These are phyloP conservation scores for Spizellomyces punctatus DNA, from an alignment of 192 early-diverging fungal genomes.

Conservation along the genomic window DNA sequence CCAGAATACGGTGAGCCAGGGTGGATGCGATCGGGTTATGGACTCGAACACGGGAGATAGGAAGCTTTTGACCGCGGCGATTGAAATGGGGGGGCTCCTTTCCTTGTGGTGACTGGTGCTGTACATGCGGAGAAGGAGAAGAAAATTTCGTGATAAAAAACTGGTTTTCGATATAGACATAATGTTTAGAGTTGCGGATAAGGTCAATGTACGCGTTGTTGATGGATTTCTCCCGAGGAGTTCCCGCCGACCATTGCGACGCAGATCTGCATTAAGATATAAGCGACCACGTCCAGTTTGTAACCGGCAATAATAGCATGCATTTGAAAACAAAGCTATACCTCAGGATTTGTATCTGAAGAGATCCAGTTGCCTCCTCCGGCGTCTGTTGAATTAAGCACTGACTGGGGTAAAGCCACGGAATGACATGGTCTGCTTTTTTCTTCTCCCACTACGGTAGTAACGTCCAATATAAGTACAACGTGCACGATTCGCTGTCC, in stretches of 20 bases:
- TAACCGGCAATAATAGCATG: neutral
- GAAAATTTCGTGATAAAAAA: conserved; percentile 69
- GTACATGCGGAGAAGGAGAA: conserved; percentile 40
- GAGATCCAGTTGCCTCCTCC: neutral
- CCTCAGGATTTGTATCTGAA: conserved; percentile 29
- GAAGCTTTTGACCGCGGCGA: conserved; percentile 19
- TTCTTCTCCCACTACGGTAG: conserved; percentile 30
- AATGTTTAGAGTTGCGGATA: conserved; percentile 75
- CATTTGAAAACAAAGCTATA: neutral
- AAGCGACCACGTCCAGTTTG: neutral
- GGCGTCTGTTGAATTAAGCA: neutral
- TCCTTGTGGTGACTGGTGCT: neutral
- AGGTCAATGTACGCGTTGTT: conserved; percentile 75
- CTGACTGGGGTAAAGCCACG: conserved; percentile 34
- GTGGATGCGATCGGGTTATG: conserved; percentile 82
- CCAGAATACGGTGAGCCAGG: conserved; percentile 72
- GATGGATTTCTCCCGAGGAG: conserved; percentile 52
- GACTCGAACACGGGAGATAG: conserved; percentile 41
- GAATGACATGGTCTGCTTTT: conserved; percentile 24
- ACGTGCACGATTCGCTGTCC: conserved; percentile 50
- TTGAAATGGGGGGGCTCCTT: neutral
- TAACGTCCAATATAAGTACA: conserved; percentile 20
- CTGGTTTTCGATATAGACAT: conserved; percentile 91
- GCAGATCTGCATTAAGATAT: conserved; percentile 2
- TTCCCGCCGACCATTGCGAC: conserved; percentile 41